Base-by-base conservation (phyloP, 495 filamentous ascomycete genomes). In the Delitschia confertaspora region DNA sequence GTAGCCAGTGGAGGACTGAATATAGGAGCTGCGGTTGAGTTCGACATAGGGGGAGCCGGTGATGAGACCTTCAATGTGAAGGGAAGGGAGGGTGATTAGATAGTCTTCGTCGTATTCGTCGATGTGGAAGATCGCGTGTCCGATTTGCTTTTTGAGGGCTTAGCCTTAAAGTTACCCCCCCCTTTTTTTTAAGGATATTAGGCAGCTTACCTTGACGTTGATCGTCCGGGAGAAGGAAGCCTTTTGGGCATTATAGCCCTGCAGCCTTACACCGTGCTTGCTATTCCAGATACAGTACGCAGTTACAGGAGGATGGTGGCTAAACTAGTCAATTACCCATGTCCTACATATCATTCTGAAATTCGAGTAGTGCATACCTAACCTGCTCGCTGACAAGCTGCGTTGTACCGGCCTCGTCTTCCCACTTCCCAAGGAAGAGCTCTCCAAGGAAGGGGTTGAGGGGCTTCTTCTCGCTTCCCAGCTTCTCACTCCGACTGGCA, bases 161-260 rank as follows among this genome's bases (percentile, higher is more conserved):
- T 13, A 33, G 45, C 6, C 3, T 16, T 22, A n/a, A 23, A 19
- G 6, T 16, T 30, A n/a, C 4, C 25, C 34, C 4, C 13, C 6
- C 1, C n/a, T 16, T 30, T 31, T 10, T 13, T n/a, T n/a, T n/a
- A n/a, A n/a, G n/a, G n/a, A n/a, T n/a, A n/a, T n/a, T n/a, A n/a
- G 2, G 11, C 8, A 0, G 18, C 31, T 9, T 38, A 59, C 56
- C 47, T 91, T 93, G 59, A 98, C 80, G 52, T 89, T 79, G 63
- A 98, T 95, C 8, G 89, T 93, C 47, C 82, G 80, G 22, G 82
- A 83, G 61, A 96, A 95, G 17, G 82, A 87, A 5, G 88, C 91
- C 62, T 95, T 96, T 58, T 95, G 93, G n/a, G 84, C 93, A 53
- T 95, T 95, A 67, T 95, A 95, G 43, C 93, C 91, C 72, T 93